Conservation (phyloP, 1,284 basidiomycete genomes). For the Moesziomyces sp. region DNA sequence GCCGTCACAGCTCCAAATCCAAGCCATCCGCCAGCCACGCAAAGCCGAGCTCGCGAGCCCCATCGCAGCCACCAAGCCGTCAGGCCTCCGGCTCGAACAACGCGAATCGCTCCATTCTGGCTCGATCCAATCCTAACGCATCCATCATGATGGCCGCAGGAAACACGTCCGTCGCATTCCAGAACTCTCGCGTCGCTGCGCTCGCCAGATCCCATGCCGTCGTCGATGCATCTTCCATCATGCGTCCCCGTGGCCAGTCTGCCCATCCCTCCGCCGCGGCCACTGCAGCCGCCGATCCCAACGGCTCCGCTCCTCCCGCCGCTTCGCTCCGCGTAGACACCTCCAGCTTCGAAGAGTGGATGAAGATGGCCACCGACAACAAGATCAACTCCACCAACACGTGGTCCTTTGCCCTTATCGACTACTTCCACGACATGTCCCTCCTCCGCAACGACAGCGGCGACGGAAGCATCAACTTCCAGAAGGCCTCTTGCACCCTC, state of each 20-base stretch:
- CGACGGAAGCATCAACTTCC: conserved; percentile 84
- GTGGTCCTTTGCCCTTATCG: conserved; percentile 97
- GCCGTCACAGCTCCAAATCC: conserved; percentile 10
- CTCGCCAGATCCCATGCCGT: conserved; percentile 46
- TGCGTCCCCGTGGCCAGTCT: conserved; percentile 39
- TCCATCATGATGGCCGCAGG: conserved; percentile 33
- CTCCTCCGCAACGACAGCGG: conserved; percentile 74
- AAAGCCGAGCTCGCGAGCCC: conserved; percentile 18
- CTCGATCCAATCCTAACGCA: conserved; percentile 42
- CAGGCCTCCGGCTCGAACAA: conserved; percentile 39
- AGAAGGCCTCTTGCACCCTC: conserved; percentile 95
- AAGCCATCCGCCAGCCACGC: conserved; percentile 22
- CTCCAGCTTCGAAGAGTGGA: conserved; percentile 85
- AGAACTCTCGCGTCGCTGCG: conserved; percentile 43
- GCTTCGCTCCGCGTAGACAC: conserved; percentile 60
- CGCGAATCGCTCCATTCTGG: conserved; percentile 38
- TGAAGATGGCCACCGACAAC: conserved; percentile 99
- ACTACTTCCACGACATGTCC: conserved; percentile 99
- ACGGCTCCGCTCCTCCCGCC: conserved; percentile 18
- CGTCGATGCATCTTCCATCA: conserved; percentile 43
- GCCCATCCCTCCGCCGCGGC: conserved; percentile 9
- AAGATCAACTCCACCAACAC: conserved; percentile 99
- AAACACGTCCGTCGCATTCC: conserved; percentile 44
- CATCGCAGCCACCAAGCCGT: conserved; percentile 30
- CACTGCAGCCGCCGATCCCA: conserved; percentile 13